phyloP scores from a whole-genome alignment of 768 basidiomycete genomes.

The Hericium erinaceus region DNA sequence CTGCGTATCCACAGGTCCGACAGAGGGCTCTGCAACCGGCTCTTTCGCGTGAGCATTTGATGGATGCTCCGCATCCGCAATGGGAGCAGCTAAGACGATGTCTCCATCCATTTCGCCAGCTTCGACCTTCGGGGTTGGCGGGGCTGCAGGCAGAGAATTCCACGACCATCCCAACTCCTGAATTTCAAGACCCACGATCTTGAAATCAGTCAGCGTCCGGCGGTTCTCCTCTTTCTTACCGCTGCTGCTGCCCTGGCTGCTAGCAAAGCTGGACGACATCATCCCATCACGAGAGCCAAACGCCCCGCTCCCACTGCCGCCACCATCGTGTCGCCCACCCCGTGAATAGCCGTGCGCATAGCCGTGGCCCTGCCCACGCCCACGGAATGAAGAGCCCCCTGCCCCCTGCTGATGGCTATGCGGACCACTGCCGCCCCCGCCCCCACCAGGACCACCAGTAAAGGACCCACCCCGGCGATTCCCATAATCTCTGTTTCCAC shows the following conservation, averaged over 20 bases:
- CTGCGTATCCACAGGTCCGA: not conserved
- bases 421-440: conserved; percentile 26
- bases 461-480: conserved; percentile 63
- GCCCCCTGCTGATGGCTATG: conserved; percentile 20
- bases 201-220: conserved; percentile 95
- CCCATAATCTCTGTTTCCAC: conserved; percentile 46
- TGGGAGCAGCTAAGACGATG: conserved; percentile 21
- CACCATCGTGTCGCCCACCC: conserved; percentile 30
- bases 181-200: conserved; percentile 86
- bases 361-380: conserved; percentile 51
- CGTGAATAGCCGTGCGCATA: conserved; percentile 22
- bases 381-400: conserved; percentile 33
- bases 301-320: conserved; percentile 29
- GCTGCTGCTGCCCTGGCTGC: conserved; percentile 17
- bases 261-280: conserved; percentile 11
- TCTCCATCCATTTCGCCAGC: conserved; percentile 20
- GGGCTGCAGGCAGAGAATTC: conserved; percentile 47
- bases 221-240: conserved; percentile 85
- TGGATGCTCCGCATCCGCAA: conserved; percentile 2
- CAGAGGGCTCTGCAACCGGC: conserved; percentile 4
- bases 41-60: not conserved
- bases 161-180: conserved; percentile 80
- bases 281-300: conserved; percentile 36
- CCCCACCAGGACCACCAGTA: conserved; percentile 33
- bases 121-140: conserved; percentile 15